Evolutionary conservation across 23 red algal genomes (phyloP), one percentile per base, ranked within the genome.

Genomic region (Cyanidioschyzon merolae): DNA sequence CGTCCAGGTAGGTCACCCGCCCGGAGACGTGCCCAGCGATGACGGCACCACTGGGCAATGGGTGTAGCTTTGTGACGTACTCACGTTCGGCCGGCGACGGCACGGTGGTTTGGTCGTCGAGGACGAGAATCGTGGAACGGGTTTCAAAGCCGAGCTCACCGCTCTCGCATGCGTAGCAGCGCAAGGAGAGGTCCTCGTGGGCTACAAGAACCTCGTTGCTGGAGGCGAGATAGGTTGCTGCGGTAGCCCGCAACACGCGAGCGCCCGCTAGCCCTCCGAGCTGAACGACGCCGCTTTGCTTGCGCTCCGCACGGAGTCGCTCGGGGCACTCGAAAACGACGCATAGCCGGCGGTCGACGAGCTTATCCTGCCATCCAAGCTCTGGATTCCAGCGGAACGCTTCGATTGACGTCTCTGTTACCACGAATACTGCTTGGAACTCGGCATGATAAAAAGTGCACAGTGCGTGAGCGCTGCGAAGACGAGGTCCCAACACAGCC

Each of bases 101-200:
- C 45, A 21, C 7, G 7, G 45, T 15, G 7, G 45, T 54, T 15
- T 7, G 7, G 21, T 54, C 45, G 45, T 54, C 45, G 21, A 54
- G 21, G 21, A 54, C 45, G 12, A 54, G 45, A 54, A 3, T 15
- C 7, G 32, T 25, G 12, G 63, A 71, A 7, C 78, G 40, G 0
- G 25, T 2, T 58, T 81, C 78, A 1, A 81, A 50, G 35, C 78
- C 78, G 45, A 81, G 59, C 35, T 71, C 39, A 1, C 78, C 78
- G 68, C 78, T 81, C 2, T 37, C 68, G 68, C 78, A 81, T 21
- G 58, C 18, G 59, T 81, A 81, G 0, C 58, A 81, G 21, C 78
- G 78, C 37, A 81, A 50, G 37, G 78, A 50, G 38, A 39, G 58
- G 30, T 81, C 78, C 45, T 81, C 38, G 59, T 81, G 78, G 18